Evolutionary conservation across 1,284 basidiomycete genomes (phyloP), one percentile per base, ranked within the genome.

Genomic region (Athelia sp.): DNA sequence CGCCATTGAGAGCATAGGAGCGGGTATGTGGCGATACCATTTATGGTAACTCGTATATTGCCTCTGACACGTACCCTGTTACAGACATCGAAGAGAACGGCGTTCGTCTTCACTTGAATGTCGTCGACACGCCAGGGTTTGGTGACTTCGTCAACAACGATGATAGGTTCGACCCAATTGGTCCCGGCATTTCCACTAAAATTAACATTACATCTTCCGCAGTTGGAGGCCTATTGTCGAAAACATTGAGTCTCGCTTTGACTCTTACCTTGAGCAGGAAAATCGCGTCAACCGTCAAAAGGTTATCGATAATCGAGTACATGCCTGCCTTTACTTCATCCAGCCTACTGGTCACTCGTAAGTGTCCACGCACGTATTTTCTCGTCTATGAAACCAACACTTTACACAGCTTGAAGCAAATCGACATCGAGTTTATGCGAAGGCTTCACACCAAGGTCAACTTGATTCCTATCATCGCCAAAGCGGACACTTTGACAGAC

Each of bases 81-180:
- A 51, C 68, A 96, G 94, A 98, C 67, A 98, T 98, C 61, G 95
- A 98, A 74, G 94, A 98, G 76, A 95, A 90, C 56, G 93, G 93
- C 51, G 93, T 98, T 49, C 82, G 93, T 57, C 82, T 98, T 48
- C 92, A 91, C 63, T 74, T 98, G 52, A 98, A 93, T n/a, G 95
- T 98, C 55, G 94, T 98, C 55, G 94, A 98, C 68, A 98, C 93
- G 35, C 93, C 93, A 48, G 93, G 94, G 24, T 98, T 96, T 61
- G 94, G 94, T 51, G 94, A 98, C 70, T 97, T 94, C 68, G 93
- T 98, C 65, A 97, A 98, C 79, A 98, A 98, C 68, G 91, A 95
- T 58, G 92, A 96, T 61, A 93, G 92, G 91, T 92, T 61, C 54
- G 58, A 56, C 50, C 47, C 40, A 40, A 31, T 46, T 40, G 52